phyloP scores from a whole-genome alignment of 192 early-diverging fungal species.

The Linnemannia elongata region DNA sequence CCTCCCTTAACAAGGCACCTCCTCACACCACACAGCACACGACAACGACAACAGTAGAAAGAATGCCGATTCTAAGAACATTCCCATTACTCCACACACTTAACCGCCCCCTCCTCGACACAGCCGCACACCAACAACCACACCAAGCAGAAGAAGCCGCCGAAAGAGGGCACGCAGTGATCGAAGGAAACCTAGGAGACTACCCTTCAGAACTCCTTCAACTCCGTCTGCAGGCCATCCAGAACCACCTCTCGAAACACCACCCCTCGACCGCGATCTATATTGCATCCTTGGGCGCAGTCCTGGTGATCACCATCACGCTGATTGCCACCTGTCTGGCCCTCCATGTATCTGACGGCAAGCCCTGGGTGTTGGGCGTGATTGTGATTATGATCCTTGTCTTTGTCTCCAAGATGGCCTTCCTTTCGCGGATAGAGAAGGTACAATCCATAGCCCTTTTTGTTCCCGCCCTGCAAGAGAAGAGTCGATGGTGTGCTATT shows the following conservation, averaged over 20 bases:
- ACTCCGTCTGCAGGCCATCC: slow-evolving; percentile 18
- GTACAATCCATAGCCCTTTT: background rate
- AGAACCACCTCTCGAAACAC: slow-evolving; percentile 19
- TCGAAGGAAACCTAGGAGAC: slow-evolving; percentile 21
- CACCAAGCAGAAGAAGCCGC: slow-evolving; percentile 1
- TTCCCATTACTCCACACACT: slow-evolving; percentile 32
- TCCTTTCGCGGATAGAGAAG: slow-evolving; percentile 50
- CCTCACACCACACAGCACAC: too few species aligned
- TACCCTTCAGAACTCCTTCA: slow-evolving; percentile 43
- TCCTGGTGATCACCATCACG: slow-evolving; percentile 15
- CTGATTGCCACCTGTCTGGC: slow-evolving; percentile 19
- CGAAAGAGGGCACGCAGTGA: slow-evolving; percentile 28
- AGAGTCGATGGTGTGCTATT: background rate
- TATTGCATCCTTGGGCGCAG: slow-evolving; percentile 19
- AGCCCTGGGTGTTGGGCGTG: slow-evolving; percentile 46
- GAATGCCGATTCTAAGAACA: slow-evolving; percentile 35
- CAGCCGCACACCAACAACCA: background rate
- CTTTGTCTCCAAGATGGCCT: slow-evolving; percentile 50
- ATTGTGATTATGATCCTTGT: slow-evolving; percentile 36
- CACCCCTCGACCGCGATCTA: slow-evolving; percentile 33
- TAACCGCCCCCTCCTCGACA: slow-evolving; percentile 26
- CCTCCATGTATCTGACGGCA: slow-evolving; percentile 36
- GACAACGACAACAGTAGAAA: background rate
- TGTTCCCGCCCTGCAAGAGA: background rate
- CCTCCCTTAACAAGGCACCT: background rate